These are phyloP conservation scores for Neckera pumila DNA, from an alignment of 225 moss, liverwort and hornwort species.

Conservation along the genomic window DNA sequence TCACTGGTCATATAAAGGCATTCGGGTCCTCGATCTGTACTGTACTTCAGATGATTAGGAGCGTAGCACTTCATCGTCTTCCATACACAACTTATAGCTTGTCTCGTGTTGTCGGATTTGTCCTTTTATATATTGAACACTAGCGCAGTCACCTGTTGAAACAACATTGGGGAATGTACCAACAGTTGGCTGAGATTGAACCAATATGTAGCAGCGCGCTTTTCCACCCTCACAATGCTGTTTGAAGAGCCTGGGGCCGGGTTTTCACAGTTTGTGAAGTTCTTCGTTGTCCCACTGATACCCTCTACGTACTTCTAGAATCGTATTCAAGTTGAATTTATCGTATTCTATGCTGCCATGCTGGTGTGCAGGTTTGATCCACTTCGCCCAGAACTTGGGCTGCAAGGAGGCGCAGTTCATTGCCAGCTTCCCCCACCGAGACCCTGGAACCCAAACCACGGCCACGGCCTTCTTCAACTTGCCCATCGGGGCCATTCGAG, in stretches of 20 bases:
- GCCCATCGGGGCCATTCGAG: background rate
- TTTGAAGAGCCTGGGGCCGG: no score
- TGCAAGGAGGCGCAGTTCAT: constrained; percentile 37
- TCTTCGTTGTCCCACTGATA: background rate
- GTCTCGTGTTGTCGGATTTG: background rate
- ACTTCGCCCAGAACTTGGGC: constrained; percentile 27
- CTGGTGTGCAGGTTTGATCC: constrained; percentile 6
- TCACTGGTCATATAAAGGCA: background rate
- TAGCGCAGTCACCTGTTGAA: background rate
- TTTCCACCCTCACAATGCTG: no score
- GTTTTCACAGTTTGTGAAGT: no score
- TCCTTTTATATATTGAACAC: background rate
- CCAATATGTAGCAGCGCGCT: no score
- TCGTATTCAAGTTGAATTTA: background rate
- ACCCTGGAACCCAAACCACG: constrained; percentile 25
- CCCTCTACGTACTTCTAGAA: background rate
- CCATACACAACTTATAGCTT: no score
- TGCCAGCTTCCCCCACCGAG: constrained; percentile 22
- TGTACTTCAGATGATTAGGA: no score
- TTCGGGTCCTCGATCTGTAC: background rate
- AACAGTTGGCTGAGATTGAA: no score
- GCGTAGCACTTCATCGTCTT: background rate
- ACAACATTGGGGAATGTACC: background rate
- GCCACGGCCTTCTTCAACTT: background rate
- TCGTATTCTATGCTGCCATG: no score